Evolutionary conservation across 495 filamentous ascomycete species (phyloP).

Genomic region (Tuber calosporum): DNA sequence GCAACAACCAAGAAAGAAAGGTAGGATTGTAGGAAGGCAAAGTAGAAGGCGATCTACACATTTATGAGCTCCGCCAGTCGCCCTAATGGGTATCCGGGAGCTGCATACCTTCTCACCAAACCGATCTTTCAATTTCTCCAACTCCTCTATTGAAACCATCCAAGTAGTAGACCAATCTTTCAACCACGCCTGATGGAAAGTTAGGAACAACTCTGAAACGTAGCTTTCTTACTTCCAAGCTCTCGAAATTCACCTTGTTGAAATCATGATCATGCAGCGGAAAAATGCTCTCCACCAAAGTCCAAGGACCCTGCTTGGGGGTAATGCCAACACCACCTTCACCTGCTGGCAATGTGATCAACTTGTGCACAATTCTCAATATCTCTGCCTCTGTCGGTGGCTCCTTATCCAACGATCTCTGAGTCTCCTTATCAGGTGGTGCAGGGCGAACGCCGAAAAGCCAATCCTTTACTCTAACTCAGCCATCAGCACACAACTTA

Average conservation of each 20-base stretch:
- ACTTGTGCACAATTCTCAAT: slow-evolving; percentile 70
- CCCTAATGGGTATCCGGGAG: neutral
- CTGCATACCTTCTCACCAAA: slow-evolving; percentile 74
- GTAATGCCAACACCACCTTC: slow-evolving; percentile 90
- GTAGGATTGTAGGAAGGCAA: slow-evolving; percentile 90
- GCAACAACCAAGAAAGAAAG: slow-evolving; percentile 80
- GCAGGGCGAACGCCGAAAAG: slow-evolving; percentile 76
- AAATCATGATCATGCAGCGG: slow-evolving; percentile 80
- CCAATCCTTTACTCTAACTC: slow-evolving; percentile 82
- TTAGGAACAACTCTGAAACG: slow-evolving; percentile 10
- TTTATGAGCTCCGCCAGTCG: neutral
- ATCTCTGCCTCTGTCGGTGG: slow-evolving; percentile 82
- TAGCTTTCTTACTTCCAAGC: neutral
- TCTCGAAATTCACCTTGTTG: slow-evolving; percentile 53
- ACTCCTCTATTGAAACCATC: slow-evolving; percentile 65
- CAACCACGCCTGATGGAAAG: slow-evolving; percentile 57
- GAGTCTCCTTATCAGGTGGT: slow-evolving; percentile 68
- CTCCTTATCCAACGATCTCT: slow-evolving; percentile 55
- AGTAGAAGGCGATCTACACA: slow-evolving; percentile 76
- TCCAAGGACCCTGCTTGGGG: slow-evolving; percentile 73
- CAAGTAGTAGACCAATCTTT: slow-evolving; percentile 79
- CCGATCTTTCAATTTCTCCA: slow-evolving; percentile 75
- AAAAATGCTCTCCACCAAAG: slow-evolving; percentile 75
- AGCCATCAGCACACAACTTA: slow-evolving; percentile 6
- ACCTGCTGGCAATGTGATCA: slow-evolving; percentile 72